A percentile compares a stretch with the other conserved stretches of the same genome.
These are phyloP conservation scores for Boletus rex-veris DNA, from an alignment of 768 basidiomycete species.

Conservation along the genomic window DNA sequence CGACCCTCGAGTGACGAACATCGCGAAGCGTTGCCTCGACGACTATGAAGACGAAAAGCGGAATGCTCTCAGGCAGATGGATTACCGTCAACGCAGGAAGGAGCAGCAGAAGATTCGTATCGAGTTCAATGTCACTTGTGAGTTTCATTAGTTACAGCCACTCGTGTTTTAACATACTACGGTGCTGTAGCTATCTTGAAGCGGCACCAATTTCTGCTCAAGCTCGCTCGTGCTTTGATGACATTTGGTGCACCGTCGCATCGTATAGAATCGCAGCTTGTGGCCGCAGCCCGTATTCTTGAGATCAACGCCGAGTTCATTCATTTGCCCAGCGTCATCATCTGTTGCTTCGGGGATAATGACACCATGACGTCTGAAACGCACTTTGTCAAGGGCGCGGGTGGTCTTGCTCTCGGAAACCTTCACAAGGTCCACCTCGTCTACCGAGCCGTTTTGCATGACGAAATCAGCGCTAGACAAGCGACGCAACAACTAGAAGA, in stretches of 20 bases:
- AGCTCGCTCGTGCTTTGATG: constrained; percentile 84
- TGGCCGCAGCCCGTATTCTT: constrained; percentile 83
- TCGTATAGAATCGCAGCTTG: constrained; percentile 88
- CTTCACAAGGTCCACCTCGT: constrained; percentile 82
- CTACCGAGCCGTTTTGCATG: constrained; percentile 87
- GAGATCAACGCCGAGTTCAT: constrained; percentile 92
- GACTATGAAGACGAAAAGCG: constrained; percentile 63
- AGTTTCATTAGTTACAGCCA: constrained; percentile 20
- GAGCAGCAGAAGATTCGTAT: constrained; percentile 62
- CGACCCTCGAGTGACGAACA: constrained; percentile 66
- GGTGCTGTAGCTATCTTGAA: constrained; percentile 61
- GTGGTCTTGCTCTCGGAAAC: constrained; percentile 76
- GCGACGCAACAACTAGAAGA: constrained; percentile 62
- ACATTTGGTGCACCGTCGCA: constrained; percentile 91
- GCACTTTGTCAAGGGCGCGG: constrained; percentile 78
- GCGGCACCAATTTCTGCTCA: constrained; percentile 83
- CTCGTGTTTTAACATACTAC: background rate
- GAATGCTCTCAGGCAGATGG: constrained; percentile 59
- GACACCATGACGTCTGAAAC: constrained; percentile 89
- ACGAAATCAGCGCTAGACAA: constrained; percentile 80
- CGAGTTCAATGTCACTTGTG: constrained; percentile 73
- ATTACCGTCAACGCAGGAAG: constrained; percentile 64
- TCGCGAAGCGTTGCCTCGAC: constrained; percentile 45
- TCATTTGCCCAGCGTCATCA: constrained; percentile 75
- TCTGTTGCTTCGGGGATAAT: constrained; percentile 86